Evolutionary conservation across 768 basidiomycete species (phyloP).

Genomic region (Boletellus emodensis): DNA sequence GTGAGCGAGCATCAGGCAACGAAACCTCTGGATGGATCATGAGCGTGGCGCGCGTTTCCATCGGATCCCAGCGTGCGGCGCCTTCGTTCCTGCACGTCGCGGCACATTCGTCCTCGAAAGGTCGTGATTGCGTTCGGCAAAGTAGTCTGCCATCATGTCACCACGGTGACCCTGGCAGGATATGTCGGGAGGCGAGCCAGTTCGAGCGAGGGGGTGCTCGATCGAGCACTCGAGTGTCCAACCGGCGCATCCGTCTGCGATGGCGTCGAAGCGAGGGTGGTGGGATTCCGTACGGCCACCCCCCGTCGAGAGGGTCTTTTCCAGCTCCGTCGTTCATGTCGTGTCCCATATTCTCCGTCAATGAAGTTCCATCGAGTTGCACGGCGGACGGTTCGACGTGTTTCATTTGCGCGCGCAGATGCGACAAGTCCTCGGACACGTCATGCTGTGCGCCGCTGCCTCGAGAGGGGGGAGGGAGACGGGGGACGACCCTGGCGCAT

Average conservation of each 20-base stretch:
- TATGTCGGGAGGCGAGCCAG: no score
- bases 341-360: no score
- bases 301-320: slow-evolving; percentile 2
- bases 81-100: neutral
- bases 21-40: neutral
- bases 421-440: slow-evolving; percentile 17
- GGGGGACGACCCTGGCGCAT: no score
- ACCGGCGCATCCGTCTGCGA: neutral
- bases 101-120: neutral
- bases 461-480: no score
- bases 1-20: neutral
- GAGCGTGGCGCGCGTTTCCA: slow-evolving; percentile 2
- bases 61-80: neutral
- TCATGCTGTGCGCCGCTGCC: neutral
- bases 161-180: no score
- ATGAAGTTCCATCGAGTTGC: neutral
- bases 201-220: neutral
- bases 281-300: no score
- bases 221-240: slow-evolving; percentile 3
- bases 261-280: neutral
- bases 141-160: no score
- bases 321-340: neutral
- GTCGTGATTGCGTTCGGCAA: neutral
- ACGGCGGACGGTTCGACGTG: slow-evolving; percentile 1
- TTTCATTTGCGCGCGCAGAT: slow-evolving; percentile 19